phyloP scores from a whole-genome alignment of 768 basidiomycete species.

The Pulveroboletus sp. region DNA sequence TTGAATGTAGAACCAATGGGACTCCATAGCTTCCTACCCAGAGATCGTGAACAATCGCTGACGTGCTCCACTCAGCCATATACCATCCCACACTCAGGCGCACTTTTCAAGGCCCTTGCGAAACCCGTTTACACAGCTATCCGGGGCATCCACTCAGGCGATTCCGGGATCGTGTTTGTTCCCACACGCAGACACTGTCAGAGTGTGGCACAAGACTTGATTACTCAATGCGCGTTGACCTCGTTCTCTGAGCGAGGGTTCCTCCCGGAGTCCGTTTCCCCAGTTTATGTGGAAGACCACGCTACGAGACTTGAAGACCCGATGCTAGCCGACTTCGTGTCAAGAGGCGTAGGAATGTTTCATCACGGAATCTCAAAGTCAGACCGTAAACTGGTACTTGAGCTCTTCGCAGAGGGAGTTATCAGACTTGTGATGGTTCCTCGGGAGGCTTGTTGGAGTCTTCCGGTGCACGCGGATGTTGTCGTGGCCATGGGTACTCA shows the following conservation, averaged over 20 bases:
- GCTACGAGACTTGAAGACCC: slow-evolving; percentile 56
- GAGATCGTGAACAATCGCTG: slow-evolving; percentile 78
- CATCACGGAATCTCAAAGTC: slow-evolving; percentile 62
- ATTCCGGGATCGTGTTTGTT: slow-evolving; percentile 76
- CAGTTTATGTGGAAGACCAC: slow-evolving; percentile 55
- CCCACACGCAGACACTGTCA: slow-evolving; percentile 78
- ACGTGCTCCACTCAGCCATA: slow-evolving; percentile 68
- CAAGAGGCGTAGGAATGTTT: slow-evolving; percentile 86
- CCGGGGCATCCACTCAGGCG: slow-evolving; percentile 37
- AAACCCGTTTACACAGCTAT: slow-evolving; percentile 85
- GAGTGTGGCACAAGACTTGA: slow-evolving; percentile 71
- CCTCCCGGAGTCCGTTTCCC: slow-evolving; percentile 45
- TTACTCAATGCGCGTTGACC: slow-evolving; percentile 81
- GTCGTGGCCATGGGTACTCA: slow-evolving; percentile 95
- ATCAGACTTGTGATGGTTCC: slow-evolving; percentile 79
- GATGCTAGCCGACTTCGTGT: slow-evolving; percentile 63
- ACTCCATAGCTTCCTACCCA: slow-evolving; percentile 74
- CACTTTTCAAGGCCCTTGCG: slow-evolving; percentile 86
- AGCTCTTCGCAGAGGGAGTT: slow-evolving; percentile 76
- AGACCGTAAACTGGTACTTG: slow-evolving; percentile 71
- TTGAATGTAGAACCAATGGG: slow-evolving; percentile 60
- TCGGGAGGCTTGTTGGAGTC: slow-evolving; percentile 79
- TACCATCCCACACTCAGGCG: slow-evolving; percentile 79
- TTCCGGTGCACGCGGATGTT: slow-evolving; percentile 77
- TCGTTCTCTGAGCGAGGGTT: slow-evolving; percentile 66